These are phyloP conservation scores for Galeopsis tetrahit DNA, from an alignment of 257 asterid genomes.

Conservation along the genomic window DNA sequence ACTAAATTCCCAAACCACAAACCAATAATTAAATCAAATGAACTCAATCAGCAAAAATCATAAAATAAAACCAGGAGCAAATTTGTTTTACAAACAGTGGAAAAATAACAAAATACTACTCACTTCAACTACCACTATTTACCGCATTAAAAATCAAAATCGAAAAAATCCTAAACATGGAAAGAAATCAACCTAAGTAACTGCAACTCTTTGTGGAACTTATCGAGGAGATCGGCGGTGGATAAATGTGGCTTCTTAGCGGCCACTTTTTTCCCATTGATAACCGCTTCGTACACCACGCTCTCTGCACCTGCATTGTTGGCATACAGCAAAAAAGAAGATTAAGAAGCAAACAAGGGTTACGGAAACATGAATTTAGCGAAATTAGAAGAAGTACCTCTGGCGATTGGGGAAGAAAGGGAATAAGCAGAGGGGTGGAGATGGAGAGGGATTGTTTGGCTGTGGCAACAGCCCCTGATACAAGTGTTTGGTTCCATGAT, in stretches of 20 bases:
- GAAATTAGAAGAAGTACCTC: slow-evolving; percentile 49
- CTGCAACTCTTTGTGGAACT: slow-evolving; percentile 82
- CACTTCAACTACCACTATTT: slow-evolving; percentile 3
- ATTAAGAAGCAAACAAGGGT: background rate
- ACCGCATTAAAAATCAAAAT: background rate
- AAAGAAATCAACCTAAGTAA: slow-evolving; percentile 46
- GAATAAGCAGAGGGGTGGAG: slow-evolving; percentile 76
- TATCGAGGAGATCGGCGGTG: slow-evolving; percentile 74
- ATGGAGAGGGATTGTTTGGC: slow-evolving; percentile 84
- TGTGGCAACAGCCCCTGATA: slow-evolving; percentile 88
- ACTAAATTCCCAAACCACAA: background rate
- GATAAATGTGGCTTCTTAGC: slow-evolving; percentile 82
- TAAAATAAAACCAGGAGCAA: slow-evolving; percentile 1
- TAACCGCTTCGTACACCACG: slow-evolving; percentile 73
- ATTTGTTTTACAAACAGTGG: slow-evolving; percentile 2
- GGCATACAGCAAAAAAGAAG: background rate
- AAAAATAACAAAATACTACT: background rate
- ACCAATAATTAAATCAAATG: background rate
- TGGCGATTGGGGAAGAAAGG: slow-evolving; percentile 74
- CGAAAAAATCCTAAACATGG: background rate
- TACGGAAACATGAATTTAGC: slow-evolving; percentile 8
- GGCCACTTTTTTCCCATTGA: slow-evolving; percentile 76
- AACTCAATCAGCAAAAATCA: slow-evolving; percentile 11
- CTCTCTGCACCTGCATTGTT: slow-evolving; percentile 82
- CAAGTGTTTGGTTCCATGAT: slow-evolving; percentile 77